Evolutionary conservation across 2,329 filamentous ascomycete genomes (phyloP), one percentile per base, ranked within the genome.

Genomic region (Rutstroemia sp.): DNA sequence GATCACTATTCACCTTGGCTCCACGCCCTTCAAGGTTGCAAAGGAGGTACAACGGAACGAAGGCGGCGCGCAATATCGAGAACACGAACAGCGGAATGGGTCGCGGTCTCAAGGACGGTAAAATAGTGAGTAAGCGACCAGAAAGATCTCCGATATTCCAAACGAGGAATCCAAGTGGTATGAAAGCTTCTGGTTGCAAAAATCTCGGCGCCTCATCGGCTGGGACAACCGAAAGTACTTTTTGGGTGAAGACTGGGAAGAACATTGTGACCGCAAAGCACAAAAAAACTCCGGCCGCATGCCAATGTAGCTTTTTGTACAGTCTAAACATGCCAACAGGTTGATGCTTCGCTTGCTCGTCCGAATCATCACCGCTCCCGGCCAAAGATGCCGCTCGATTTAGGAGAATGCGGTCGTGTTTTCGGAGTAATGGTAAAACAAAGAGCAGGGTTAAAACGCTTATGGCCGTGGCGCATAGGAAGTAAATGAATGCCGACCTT

Each of bases 91-190:
- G 75, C 0, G 83, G 63, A 3, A 76, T 73, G 0, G 92, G 91
- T 16, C 80, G 78, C 50, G 82, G 77, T 0, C 79, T 79, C 8
- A 90, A 55, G 70, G 61, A 86, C 65, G 68, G 75, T 54, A 68
- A 86, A 71, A 72, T 79, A 61, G 90, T 86, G 1, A 82, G 70
- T 19, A 95, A 73, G 8, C 94, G 83, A 5, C 94, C 94, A 14
- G 81, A 60, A 7, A 97, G 75, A 69, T 97, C 94, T 45, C 94
- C 94, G 2, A 86, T 69, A 68, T 97, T 99, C 94, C 94, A 99
- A 68, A 94, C 82, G 58, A 97, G 82, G 72, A 97, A 95, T 3
- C 82, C 90, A 0, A 96, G 78, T 0, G 94, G 92, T 57, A 97
- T 92, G 70, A 97, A 99, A 16, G 86, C 84, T 0, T 83, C 77